Evolutionary conservation across 2,329 filamentous ascomycete species (phyloP), one percentile per base, ranked within the genome.

Genomic region (Rhytidhysteron rufulum): DNA sequence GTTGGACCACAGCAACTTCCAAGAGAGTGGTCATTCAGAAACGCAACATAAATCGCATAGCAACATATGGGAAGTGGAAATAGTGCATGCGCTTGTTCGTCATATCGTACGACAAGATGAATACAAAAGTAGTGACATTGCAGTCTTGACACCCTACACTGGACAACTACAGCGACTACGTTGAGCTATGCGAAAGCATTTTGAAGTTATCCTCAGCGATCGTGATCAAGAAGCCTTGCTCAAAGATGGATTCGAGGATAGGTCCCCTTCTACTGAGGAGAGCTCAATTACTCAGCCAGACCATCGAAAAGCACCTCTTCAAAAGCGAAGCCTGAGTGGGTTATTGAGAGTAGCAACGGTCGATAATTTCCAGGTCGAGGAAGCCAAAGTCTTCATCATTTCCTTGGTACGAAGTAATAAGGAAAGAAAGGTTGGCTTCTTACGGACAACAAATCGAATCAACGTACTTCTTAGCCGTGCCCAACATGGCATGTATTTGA

Each of bases 341-440:
- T 15, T 54, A 4, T 36, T 60, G 2, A 34, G 56, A 4, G 60
- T 83, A 0, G 81, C 83, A 0, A 88, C 82, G 0, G 75, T 88
- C 0, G 83, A 87, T 57, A 89, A 88, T 47, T 89, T 87, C 40
- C 84, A 90, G 50, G 86, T 85, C 0, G 85, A 90, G 54, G 85
- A 90, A 52, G 81, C 80, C 2, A 82, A 86, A 37, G 67, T 90
- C 7, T 70, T 90, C 0, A 68, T 90, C 3, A 68, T 89, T 0
- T 86, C 82, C 0, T 67, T 90, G 0, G 83, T 88, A 0, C 75
- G 86, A 30, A 86, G 83, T 62, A 90, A 90, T 48, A 45, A 58
- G 0, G 51, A 74, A 6, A 66, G 63, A 7, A 76, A 73, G 5
- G 74, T 75, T 15, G 86, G 85, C 0, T 90, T 89, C 43, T 66